Conservation (phyloP, 2,329 filamentous ascomycete genomes). For the Trichoderma guizhouense region DNA sequence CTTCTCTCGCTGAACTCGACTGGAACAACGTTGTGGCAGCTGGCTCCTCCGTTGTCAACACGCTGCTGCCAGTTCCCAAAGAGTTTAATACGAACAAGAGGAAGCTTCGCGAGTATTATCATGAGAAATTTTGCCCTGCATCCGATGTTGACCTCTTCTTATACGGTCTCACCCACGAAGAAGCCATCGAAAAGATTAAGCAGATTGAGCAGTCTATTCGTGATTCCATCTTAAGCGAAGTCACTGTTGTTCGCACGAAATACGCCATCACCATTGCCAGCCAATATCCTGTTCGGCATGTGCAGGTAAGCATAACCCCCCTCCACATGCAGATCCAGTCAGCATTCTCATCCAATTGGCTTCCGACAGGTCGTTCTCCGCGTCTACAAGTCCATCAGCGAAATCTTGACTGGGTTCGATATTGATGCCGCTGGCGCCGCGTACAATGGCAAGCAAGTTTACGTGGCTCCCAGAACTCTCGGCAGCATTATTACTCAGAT, state of each 20-base stretch:
- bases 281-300: conserved; percentile 77
- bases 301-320: conserved; percentile 49
- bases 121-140: conserved; percentile 74
- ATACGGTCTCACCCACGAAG: conserved; percentile 72
- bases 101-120: conserved; percentile 69
- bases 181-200: conserved; percentile 80
- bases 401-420: conserved; percentile 85
- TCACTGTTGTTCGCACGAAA: conserved; percentile 80
- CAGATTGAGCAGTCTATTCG: conserved; percentile 73
- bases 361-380: conserved; percentile 68
- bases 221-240: conserved; percentile 77
- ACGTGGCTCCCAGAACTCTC: conserved; percentile 71
- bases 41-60: conserved; percentile 77
- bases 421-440: conserved; percentile 81
- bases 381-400: conserved; percentile 77
- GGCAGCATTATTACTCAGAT: conserved; percentile 77
- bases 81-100: conserved; percentile 61
- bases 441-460: conserved; percentile 78
- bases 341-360: not conserved
- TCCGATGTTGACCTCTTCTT: conserved; percentile 86
- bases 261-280: conserved; percentile 83
- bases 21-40: conserved; percentile 82
- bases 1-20: conserved; percentile 68
- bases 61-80: conserved; percentile 66
- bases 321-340: not conserved